Percentiles rank a stretch among this genome's conserved stretches.
phyloP scores from a whole-genome alignment of 208 protist genomes.

The Trypanosoma avium region DNA sequence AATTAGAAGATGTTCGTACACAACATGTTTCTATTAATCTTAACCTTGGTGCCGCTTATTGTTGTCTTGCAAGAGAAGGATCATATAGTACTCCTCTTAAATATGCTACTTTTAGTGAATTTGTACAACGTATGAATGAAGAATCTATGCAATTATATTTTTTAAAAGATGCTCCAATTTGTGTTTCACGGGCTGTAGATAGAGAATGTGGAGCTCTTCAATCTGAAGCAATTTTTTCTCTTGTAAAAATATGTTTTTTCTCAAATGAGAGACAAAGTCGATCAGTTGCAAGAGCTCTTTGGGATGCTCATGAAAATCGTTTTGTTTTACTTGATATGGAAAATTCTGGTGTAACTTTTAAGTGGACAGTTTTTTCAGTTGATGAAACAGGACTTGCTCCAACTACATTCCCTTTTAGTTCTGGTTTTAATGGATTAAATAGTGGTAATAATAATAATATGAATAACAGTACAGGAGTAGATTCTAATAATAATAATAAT shows the following conservation, averaged over 20 bases:
- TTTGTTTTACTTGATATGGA: conserved; percentile 85
- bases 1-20: conserved; percentile 67
- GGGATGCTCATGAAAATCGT: conserved; percentile 68
- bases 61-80: conserved; percentile 72
- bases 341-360: conserved; percentile 75
- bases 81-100: conserved; percentile 78
- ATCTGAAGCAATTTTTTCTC: conserved; percentile 61
- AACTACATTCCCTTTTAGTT: no score
- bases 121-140: conserved; percentile 85
- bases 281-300: conserved; percentile 74
- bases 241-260: conserved; percentile 84
- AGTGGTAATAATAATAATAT: background rate
- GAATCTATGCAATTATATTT: conserved; percentile 90
- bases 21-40: conserved; percentile 77
- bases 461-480: background rate
- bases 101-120: conserved; percentile 78
- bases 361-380: conserved; percentile 85
- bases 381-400: conserved; percentile 58
- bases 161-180: conserved; percentile 73
- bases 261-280: conserved; percentile 80
- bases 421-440: no score
- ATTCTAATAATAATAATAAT: background rate
- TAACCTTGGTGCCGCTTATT: conserved; percentile 81
- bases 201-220: conserved; percentile 69
- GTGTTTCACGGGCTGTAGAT: conserved; percentile 80